Base-by-base conservation (phyloP, 257 asterid genomes). In the Petunia secreta region DNA sequence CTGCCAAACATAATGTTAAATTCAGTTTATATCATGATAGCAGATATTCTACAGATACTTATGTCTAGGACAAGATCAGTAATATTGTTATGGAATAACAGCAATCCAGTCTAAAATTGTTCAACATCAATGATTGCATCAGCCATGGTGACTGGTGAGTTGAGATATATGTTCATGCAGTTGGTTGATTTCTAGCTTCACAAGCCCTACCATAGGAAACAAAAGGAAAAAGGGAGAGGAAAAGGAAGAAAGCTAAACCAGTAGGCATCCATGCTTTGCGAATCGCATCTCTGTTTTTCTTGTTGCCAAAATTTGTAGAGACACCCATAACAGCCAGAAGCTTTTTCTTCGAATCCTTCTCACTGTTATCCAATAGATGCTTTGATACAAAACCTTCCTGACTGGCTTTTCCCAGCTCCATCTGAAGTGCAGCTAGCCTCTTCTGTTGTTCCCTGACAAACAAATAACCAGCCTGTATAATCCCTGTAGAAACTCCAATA, bases 181-280 rank as follows among this genome's bases (percentile, higher is more conserved):
- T 16, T 11, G 43, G 69, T 77, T 43, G 44, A 59, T 11, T 77
- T 77, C 4, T 77, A 16, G 40, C 73, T 59, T 34, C 73, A 40
- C 54, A 59, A 77, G 43, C 36, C 41, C 68, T 11, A 77, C 34
- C 36, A 25, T 16, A 77, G 41, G 46, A 77, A 59, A 57, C 43
- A 44, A 25, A 16, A 36, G 16, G 25, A 55, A 64, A 59, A 41
- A 13, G 80, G 71, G 69, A 59, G 55, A 65, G 80, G 67, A 53
- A 63, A 68, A 75, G 75, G 79, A 75, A 54, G 75, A 80, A 75
- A 54, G 53, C 11, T 55, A 4, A 89, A 94, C 97, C 98, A 39
- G 86, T 82, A 53, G 95, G 94, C 93, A 94, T 87, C 98, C 97
- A 93, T 79, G 96, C 98, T 87, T 91, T 93, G 57, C 97, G 97